phyloP scores from a whole-genome alignment of 345 rosid genomes.

The Trapa incisa region DNA sequence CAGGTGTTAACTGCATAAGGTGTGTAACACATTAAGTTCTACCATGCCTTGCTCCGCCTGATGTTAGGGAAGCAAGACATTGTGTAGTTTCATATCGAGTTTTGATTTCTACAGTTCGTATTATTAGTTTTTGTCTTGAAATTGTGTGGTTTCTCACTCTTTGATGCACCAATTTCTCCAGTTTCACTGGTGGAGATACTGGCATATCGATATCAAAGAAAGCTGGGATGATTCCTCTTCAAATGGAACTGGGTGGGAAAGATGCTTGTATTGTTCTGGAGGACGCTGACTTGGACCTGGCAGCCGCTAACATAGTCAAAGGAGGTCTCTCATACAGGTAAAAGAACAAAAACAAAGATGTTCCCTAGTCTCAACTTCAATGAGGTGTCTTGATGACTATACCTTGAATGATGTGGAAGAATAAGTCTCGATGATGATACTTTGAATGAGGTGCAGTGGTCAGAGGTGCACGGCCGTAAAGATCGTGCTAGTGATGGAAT shows the following conservation, averaged over 20 bases:
- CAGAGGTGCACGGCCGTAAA: slow-evolving; percentile 98
- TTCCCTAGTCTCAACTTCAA: neutral
- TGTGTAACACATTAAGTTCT: slow-evolving; percentile 5
- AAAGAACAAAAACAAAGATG: neutral
- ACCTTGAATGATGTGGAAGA: too few species aligned
- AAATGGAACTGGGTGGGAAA: slow-evolving; percentile 98
- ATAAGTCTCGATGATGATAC: too few species aligned
- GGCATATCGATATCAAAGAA: slow-evolving; percentile 87
- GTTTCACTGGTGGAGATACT: slow-evolving; percentile 97
- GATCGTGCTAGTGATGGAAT: slow-evolving; percentile 83
- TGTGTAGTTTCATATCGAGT: neutral
- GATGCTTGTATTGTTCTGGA: slow-evolving; percentile 96
- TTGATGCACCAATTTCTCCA: slow-evolving; percentile 10
- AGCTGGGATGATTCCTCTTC: slow-evolving; percentile 95
- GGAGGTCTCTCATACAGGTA: slow-evolving; percentile 98
- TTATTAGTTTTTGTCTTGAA: neutral
- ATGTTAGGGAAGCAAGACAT: neutral
- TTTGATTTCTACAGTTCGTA: neutral
- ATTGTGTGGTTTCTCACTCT: neutral
- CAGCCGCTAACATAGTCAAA: slow-evolving; percentile 77
- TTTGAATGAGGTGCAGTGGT: slow-evolving; percentile 32
- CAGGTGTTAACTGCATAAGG: slow-evolving; percentile 95
- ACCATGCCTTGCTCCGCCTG: neutral
- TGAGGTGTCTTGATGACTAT: too few species aligned
- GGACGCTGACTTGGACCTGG: slow-evolving; percentile 93